Evolutionary conservation across 139 green algal species (phyloP), one percentile per base, ranked within the genome.

Genomic region (Picochlorum costavermella): DNA sequence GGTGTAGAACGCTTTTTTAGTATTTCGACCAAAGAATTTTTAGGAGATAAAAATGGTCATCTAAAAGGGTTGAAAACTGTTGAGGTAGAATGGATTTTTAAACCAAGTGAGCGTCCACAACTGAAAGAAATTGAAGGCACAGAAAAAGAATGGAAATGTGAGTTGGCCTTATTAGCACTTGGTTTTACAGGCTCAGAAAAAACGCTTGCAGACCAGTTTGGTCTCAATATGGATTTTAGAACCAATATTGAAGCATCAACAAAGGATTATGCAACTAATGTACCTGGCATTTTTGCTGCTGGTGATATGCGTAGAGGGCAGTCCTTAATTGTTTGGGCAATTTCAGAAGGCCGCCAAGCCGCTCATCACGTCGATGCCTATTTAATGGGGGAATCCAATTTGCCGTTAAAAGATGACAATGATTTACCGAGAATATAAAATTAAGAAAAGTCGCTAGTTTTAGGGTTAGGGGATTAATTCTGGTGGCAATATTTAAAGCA

Each of bases 161-260:
- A 97, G 84, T 33, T 98, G 45, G 86, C 86, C 56, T 85, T 98
- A 56, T 81, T 98, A 65, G 90, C 91, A 28, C 93, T 98, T 86
- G 91, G 91, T 66, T 98, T 98, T 77, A 69, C 95, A 58, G 91
- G 91, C 2, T 92, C 91, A 26, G 91, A 98, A 84, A 82, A 87
- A 36, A 82, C 71, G 2, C 74, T 95, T 44, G 80, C 84, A 10
- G 63, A 85, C 6, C 56, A 71, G 0, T 73, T 97, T 56, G 83
- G 83, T 49, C 29, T 98, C 10, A 78, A 90, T 8, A 53, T 63
- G 14, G 88, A 98, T 75, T 71, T 73, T 6, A 82, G 91, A 63
- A 88, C 79, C 75, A 98, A 98, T 86, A 96, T 95, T 82, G 94
- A 96, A 81, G 89, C 90, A 5, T 68, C 83, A 23, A 95, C 83